Evolutionary conservation across 2,329 filamentous ascomycete genomes (phyloP).

Genomic region (Podosphaera fusca): DNA sequence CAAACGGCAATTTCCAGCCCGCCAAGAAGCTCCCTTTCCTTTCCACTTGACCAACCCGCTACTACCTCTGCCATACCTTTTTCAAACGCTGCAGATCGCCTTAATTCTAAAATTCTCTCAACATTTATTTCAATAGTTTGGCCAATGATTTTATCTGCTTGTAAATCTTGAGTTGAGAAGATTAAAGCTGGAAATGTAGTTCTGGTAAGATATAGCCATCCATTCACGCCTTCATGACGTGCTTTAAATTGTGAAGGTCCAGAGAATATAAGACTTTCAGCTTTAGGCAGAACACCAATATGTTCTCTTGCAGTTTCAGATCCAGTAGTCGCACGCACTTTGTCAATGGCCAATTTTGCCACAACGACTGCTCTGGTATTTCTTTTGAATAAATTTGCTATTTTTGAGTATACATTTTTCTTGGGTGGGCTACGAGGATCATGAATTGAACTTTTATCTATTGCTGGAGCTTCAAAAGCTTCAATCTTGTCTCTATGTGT

Average conservation of each 20-base stretch:
- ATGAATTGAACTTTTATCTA: constrained; percentile 10
- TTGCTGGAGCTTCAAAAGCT: neutral
- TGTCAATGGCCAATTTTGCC: constrained; percentile 48
- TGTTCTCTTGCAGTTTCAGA: constrained; percentile 40
- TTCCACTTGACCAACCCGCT: constrained; percentile 44
- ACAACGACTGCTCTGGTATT: constrained; percentile 40
- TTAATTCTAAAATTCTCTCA: constrained; percentile 35
- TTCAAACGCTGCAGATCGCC: constrained; percentile 47
- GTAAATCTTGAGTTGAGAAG: neutral
- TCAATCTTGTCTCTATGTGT: neutral
- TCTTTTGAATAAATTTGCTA: constrained; percentile 45
- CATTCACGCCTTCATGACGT: constrained; percentile 36
- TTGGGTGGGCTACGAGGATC: constrained; percentile 4
- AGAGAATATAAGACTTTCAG: constrained; percentile 22
- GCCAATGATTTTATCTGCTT: neutral
- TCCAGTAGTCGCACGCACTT: constrained; percentile 32
- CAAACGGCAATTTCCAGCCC: constrained; percentile 26
- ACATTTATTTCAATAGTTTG: neutral
- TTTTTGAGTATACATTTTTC: constrained; percentile 17
- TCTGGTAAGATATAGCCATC: neutral
- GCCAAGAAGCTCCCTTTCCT: constrained; percentile 44
- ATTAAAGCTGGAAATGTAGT: neutral
- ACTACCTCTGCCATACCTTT: constrained; percentile 65
- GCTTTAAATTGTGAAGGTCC: constrained; percentile 57
- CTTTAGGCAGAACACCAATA: constrained; percentile 35